Evolutionary conservation across 495 filamentous ascomycete species (phyloP).

Genomic region (Letharia lupina): DNA sequence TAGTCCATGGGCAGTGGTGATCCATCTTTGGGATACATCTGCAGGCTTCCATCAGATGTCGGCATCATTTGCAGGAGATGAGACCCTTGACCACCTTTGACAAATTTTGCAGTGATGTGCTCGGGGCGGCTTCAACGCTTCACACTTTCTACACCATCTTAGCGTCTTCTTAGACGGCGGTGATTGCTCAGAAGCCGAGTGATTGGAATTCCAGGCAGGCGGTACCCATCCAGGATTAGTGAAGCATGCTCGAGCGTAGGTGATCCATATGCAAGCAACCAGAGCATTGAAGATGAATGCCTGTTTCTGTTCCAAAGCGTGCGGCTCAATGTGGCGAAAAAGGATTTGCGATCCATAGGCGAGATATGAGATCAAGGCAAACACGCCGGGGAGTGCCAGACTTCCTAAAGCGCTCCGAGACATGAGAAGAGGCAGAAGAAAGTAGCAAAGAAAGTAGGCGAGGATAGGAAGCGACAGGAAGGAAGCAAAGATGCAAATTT

Average conservation of each 20-base stretch:
- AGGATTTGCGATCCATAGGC: conserved; percentile 78
- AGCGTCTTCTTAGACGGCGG: conserved; percentile 29
- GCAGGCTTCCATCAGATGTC: conserved; percentile 3
- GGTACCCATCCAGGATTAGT: conserved; percentile 62
- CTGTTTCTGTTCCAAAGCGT: conserved; percentile 54
- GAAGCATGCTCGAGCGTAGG: conserved; percentile 67
- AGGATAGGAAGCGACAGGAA: too few species aligned
- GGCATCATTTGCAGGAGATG: background rate
- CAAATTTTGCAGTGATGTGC: conserved; percentile 91
- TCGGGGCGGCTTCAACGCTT: conserved; percentile 71
- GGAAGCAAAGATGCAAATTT: too few species aligned
- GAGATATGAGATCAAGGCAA: conserved; percentile 61
- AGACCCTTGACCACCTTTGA: conserved; percentile 42
- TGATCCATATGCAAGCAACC: conserved; percentile 65
- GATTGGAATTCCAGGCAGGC: conserved; percentile 25
- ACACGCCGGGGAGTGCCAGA: conserved; percentile 15
- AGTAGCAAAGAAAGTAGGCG: background rate
- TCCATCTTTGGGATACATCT: conserved; percentile 97
- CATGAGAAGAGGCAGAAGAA: background rate
- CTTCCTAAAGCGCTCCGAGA: conserved; percentile 2
- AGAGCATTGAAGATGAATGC: conserved; percentile 64
- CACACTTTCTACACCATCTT: conserved; percentile 83
- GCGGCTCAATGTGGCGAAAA: conserved; percentile 65
- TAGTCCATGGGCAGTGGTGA: conserved; percentile 96
- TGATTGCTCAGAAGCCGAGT: conserved; percentile 13